Base-by-base conservation (phyloP, 805 yeast genomes). In the Scheffersomyces lignosus region DNA sequence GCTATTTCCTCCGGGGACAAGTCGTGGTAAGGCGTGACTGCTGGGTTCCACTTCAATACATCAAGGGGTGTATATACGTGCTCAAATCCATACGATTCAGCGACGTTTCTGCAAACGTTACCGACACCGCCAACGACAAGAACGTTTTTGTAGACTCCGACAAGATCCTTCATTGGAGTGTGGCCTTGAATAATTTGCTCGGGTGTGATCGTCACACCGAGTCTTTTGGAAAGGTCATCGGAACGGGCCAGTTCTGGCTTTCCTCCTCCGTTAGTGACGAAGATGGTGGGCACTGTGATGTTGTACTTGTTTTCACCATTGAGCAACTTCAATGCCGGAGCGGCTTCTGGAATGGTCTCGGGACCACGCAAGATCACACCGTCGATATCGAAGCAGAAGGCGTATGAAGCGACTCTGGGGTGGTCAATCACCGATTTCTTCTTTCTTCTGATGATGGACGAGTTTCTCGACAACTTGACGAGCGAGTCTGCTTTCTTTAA, bases 231-330 rank as follows among this genome's bases (percentile, higher is more conserved):
- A 52, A 88, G 70, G 47, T 87, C 93, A 38, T 73, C 75, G 33
- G 91, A 84, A 49, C 96, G 72, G 7, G 76, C 81, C 38, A 66
- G 56, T 59, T 88, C 96, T 6, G 87, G 83, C 53, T 84, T 78
- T 34, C 96, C 96, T 48, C 96, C 96, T 49, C 96, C 96, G 59
- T 88, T 88, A 41, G 96, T 88, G 44, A 88, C 89, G 56, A 83
- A 82, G 40, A 85, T 82, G 56, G 84, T 86, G 5, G 96, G 96
- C 13, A 85, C 89, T 44, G 75, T 79, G 51, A 88, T 82, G 51
- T 83, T 77, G 66, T 85, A 81, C 52, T 78, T 72, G 65, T 88
- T 88, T 27, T 79, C 79, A 40, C 95, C 95, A 48, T 86, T 81
- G 44, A 88, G 72, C 68, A 84, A 56, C 44, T 73, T 72, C 47